Percentiles rank a stretch among this genome's conserved stretches.
These are phyloP conservation scores for Chenopodium berlandieri DNA, from an alignment of 148 eudicot species.

Conservation along the genomic window DNA sequence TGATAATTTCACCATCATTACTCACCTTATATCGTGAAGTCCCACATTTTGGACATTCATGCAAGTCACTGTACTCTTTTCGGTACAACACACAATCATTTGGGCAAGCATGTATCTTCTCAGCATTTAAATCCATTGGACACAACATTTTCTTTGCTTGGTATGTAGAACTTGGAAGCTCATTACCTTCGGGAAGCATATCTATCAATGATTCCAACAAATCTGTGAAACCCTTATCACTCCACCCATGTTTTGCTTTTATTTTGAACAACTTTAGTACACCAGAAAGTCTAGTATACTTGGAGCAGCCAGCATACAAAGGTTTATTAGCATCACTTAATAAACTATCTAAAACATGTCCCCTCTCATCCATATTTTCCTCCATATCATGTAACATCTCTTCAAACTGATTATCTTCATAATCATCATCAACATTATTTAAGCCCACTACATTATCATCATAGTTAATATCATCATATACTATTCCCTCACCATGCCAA, in stretches of 20 bases:
- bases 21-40: background rate
- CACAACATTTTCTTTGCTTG: background rate
- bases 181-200: background rate
- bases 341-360: background rate
- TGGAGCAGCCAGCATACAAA: background rate
- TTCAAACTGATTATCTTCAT: background rate
- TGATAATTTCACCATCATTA: background rate
- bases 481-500: background rate
- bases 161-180: background rate
- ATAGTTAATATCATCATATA: background rate
- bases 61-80: background rate
- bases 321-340: background rate
- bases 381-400: background rate
- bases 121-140: background rate
- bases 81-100: background rate
- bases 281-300: background rate
- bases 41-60: constrained; percentile 1
- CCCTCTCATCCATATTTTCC: background rate
- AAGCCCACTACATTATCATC: background rate
- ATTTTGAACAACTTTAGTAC: background rate
- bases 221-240: background rate
- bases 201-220: background rate
- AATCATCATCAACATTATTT: background rate
- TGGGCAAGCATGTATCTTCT: background rate
- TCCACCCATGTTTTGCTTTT: background rate